These are phyloP conservation scores for Mycena vulgaris DNA, from an alignment of 768 basidiomycete species.

Conservation along the genomic window DNA sequence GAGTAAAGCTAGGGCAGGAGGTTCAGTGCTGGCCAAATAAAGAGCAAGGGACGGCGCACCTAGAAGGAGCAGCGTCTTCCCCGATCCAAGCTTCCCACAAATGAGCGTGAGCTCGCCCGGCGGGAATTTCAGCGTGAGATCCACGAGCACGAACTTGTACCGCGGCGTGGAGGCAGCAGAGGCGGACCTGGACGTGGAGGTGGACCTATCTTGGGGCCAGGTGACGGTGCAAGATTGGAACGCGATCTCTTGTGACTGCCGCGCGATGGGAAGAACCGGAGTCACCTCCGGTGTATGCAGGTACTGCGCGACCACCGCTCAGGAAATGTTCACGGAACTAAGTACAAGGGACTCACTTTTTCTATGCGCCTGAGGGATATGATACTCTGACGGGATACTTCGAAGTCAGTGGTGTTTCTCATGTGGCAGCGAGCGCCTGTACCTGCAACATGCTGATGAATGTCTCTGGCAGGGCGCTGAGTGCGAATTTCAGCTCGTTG, in stretches of 20 bases:
- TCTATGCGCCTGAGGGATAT: conserved; percentile 93
- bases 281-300: conserved; percentile 80
- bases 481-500: conserved; percentile 87
- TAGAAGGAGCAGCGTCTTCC: conserved; percentile 87
- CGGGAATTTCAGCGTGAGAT: conserved; percentile 85
- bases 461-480: conserved; percentile 90
- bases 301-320: conserved; percentile 62
- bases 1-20: conserved; percentile 73
- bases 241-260: conserved; percentile 72
- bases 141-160: conserved; percentile 81
- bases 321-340: too few species aligned
- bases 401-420: not conserved
- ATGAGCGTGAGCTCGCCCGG: conserved; percentile 85
- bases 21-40: not conserved
- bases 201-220: conserved; percentile 85
- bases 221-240: conserved; percentile 90
- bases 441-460: conserved; percentile 82
- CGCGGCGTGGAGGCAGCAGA: conserved; percentile 80
- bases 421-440: not conserved
- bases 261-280: conserved; percentile 67
- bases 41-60: conserved; percentile 50
- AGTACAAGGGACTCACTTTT: conserved; percentile 45
- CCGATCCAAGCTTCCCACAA: conserved; percentile 91
- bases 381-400: conserved; percentile 68
- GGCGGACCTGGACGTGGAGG: conserved; percentile 57